phyloP scores from a whole-genome alignment of 768 basidiomycete species.

The Xanthoconium purpureum region DNA sequence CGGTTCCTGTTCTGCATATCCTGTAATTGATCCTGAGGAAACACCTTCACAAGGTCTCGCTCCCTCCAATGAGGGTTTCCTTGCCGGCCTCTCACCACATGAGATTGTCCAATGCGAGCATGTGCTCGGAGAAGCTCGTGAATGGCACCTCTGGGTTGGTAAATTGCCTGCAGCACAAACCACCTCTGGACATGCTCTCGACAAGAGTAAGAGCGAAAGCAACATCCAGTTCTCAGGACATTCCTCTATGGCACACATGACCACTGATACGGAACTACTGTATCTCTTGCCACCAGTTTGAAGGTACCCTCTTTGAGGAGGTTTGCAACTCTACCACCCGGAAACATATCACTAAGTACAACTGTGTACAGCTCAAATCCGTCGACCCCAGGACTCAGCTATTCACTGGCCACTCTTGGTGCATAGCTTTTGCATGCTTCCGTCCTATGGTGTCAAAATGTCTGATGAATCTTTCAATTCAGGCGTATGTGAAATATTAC shows the following conservation, averaged over 20 bases:
- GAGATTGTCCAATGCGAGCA: conserved; percentile 90
- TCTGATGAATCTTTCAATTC: no score
- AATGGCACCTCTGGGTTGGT: conserved; percentile 93
- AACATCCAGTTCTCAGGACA: conserved; percentile 23
- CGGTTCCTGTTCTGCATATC: no score
- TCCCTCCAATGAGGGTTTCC: no score
- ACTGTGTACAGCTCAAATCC: conserved; percentile 35
- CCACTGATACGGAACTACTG: conserved; percentile 5
- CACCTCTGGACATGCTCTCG: conserved; percentile 37
- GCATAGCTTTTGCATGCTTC: no score
- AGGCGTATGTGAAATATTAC: no score
- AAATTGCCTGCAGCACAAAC: conserved; percentile 48
- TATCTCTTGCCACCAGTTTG: conserved; percentile 7
- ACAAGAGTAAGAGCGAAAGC: conserved; percentile 52
- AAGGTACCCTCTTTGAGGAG: conserved; percentile 35
- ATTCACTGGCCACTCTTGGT: no score
- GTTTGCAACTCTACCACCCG: conserved; percentile 41
- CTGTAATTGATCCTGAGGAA: no score
- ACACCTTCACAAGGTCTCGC: no score
- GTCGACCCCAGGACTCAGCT: no score
- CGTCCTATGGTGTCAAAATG: no score
- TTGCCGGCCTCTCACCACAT: conserved; percentile 77
- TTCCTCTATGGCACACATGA: neutral
- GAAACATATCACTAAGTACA: conserved; percentile 32
- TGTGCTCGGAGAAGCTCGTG: conserved; percentile 79